Evolutionary conservation across 1,284 basidiomycete species (phyloP).

Genomic region (Papiliotrema terrestris): DNA sequence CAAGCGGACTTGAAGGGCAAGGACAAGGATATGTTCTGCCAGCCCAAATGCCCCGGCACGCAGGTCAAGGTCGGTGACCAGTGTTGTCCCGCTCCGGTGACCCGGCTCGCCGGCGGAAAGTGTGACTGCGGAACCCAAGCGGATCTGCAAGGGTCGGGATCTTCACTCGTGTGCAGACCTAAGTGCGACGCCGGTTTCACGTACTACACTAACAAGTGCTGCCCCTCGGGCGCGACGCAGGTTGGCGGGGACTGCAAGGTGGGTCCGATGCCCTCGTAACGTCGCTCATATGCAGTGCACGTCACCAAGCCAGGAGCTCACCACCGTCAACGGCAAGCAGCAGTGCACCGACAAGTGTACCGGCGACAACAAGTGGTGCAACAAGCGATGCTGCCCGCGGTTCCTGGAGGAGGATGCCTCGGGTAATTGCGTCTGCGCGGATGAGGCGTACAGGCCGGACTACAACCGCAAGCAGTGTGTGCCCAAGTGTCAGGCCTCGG

Average conservation of each 20-base stretch:
- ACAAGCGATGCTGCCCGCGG: slow-evolving; percentile 8
- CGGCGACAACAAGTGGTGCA: slow-evolving; percentile 2
- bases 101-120: not conserved
- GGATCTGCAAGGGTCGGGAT: not conserved
- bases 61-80: too few species aligned
- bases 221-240: slow-evolving; percentile 2
- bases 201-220: slow-evolving; percentile 2
- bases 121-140: not conserved
- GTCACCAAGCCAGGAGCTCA: not conserved
- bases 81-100: too few species aligned
- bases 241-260: slow-evolving; percentile 5
- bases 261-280: not conserved
- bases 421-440: slow-evolving; percentile 18
- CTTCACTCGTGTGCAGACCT: not conserved
- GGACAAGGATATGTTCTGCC: too few species aligned
- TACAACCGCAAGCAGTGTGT: slow-evolving; percentile 12
- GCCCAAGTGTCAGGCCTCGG: slow-evolving; percentile 8
- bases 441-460: not conserved
- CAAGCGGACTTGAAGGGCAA: too few species aligned
- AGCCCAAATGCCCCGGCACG: too few species aligned
- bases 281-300: not conserved
- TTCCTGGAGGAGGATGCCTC: slow-evolving; percentile 6
- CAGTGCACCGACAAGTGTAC: slow-evolving; percentile 7
- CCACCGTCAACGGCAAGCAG: not conserved
- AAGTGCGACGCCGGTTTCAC: not conserved